Base-by-base conservation (phyloP, 176 grass and related monocot species). In the Dendrocalamus sinicus region DNA sequence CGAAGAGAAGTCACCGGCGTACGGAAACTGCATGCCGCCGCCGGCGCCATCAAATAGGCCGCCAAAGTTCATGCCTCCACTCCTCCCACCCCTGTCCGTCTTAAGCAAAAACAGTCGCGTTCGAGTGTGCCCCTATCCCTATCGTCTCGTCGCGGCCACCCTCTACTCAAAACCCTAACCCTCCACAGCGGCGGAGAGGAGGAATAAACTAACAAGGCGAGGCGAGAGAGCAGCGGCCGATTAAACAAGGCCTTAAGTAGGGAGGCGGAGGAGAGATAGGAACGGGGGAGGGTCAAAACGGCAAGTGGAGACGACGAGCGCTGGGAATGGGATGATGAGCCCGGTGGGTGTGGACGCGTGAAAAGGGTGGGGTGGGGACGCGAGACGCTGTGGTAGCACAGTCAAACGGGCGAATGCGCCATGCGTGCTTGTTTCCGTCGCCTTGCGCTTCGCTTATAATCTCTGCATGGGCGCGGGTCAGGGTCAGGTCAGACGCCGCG, bases 91-190 rank as follows among this genome's bases (percentile, higher is more conserved):
- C 32, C 81, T 12, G n/a, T 35, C 47, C 20, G 47, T 16, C 10
- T 9, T 9, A 30, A 45, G 70, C n/a, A 37, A 12, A 64, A 45
- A 69, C 5, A 23, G 5, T 20, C 24, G 30, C 16, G 60, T 30
- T 24, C 3, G 16, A 1, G 67, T 13, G 75, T 22, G 44, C 60
- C 13, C 1, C 26, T 13, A 14, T 63, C 68, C 35, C 32, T 72
- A 37, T 48, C 22, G 69, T 51, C 72, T n/a, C 54, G 54, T 57
- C 54, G 20, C 26, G 26, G 57, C 44, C 43, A 64, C 57, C 70
- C 63, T 70, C 67, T 82, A 8, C 59, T 86, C 84, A 94, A 94
- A 94, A 89, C 89, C 89, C 92, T 89, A 94, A 92, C 84, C 80
- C 84, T 84, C 89, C 59, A 41, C 82, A 23, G 61, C 76, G 81